Percentiles rank a stretch among this genome's conserved stretches.
Evolutionary conservation across 2,329 filamentous ascomycete genomes (phyloP).

Genomic region (Beauveria sp.): DNA sequence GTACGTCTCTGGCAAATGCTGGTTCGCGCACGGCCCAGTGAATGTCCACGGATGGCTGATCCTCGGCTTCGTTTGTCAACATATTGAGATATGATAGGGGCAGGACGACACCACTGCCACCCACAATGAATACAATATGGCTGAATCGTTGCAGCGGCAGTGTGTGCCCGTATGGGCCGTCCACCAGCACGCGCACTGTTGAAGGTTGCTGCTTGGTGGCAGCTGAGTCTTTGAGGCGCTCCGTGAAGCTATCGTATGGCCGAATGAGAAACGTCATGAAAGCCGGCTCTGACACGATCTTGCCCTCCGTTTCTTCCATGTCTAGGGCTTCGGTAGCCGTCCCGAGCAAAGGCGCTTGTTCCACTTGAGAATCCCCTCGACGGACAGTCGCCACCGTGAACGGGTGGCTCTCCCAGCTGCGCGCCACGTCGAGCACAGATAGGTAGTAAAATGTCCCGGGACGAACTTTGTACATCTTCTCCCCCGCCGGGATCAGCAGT

Average conservation of each 20-base stretch:
- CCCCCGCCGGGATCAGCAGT: constrained; percentile 29
- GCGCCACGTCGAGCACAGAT: constrained; percentile 30
- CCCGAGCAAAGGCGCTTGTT: constrained; percentile 26
- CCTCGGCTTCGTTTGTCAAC: constrained; percentile 15
- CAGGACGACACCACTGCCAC: constrained; percentile 38
- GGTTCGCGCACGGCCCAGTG: constrained; percentile 38
- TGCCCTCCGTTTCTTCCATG: not conserved
- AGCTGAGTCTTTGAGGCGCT: constrained; percentile 27
- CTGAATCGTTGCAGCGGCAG: constrained; percentile 30
- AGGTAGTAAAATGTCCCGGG: constrained; percentile 41
- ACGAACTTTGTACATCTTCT: constrained; percentile 25
- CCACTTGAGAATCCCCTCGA: constrained; percentile 20
- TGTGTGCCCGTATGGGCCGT: constrained; percentile 38
- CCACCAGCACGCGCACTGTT: constrained; percentile 30
- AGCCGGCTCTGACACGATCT: not conserved
- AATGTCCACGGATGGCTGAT: constrained; percentile 18
- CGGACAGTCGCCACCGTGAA: constrained; percentile 36
- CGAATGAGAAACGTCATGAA: constrained; percentile 37
- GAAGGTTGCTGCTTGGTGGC: constrained; percentile 16
- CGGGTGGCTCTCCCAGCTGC: constrained; percentile 43
- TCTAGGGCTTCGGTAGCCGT: not conserved
- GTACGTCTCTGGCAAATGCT: constrained; percentile 27
- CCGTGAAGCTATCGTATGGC: constrained; percentile 38
- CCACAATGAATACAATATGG: constrained; percentile 35
- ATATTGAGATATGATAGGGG: constrained; percentile 30